Percentiles rank a stretch among this genome's conserved stretches.
Evolutionary conservation across 2,329 filamentous ascomycete species (phyloP).

Genomic region (Ascomycota sp.): DNA sequence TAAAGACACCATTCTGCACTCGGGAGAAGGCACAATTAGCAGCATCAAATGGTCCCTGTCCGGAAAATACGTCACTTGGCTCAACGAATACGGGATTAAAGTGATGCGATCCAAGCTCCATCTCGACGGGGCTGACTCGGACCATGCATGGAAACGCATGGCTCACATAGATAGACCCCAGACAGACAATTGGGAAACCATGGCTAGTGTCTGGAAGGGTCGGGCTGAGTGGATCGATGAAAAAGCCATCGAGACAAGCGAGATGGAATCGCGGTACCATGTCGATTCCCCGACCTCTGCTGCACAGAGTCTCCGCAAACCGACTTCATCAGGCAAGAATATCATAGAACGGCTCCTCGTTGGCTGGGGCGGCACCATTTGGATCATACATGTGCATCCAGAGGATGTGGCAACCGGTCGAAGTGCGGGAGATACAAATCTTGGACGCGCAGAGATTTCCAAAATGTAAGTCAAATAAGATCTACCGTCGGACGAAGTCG

Average conservation of each 20-base stretch:
- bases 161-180: constrained; percentile 79
- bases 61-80: constrained; percentile 80
- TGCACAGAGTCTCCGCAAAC: constrained; percentile 23
- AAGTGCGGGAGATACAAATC: constrained; percentile 43
- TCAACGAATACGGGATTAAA: constrained; percentile 92
- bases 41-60: constrained; percentile 87
- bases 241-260: constrained; percentile 49
- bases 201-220: constrained; percentile 89
- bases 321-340: constrained; percentile 23
- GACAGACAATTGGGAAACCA: constrained; percentile 75
- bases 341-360: constrained; percentile 61
- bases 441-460: constrained; percentile 69
- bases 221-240: constrained; percentile 86
- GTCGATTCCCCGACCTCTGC: constrained; percentile 20
- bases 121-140: constrained; percentile 50
- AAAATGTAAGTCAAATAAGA: constrained; percentile 47
- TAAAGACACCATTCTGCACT: constrained; percentile 70
- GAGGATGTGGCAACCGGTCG: constrained; percentile 44
- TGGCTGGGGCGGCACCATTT: constrained; percentile 88
- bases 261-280: constrained; percentile 21
- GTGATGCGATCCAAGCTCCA: constrained; percentile 83
- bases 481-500: too few species aligned
- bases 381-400: constrained; percentile 79
- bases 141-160: constrained; percentile 83
- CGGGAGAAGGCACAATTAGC: constrained; percentile 75